These are phyloP conservation scores for Mortierella sp. DNA, from an alignment of 371 early-diverging fungal genomes.

Conservation along the genomic window DNA sequence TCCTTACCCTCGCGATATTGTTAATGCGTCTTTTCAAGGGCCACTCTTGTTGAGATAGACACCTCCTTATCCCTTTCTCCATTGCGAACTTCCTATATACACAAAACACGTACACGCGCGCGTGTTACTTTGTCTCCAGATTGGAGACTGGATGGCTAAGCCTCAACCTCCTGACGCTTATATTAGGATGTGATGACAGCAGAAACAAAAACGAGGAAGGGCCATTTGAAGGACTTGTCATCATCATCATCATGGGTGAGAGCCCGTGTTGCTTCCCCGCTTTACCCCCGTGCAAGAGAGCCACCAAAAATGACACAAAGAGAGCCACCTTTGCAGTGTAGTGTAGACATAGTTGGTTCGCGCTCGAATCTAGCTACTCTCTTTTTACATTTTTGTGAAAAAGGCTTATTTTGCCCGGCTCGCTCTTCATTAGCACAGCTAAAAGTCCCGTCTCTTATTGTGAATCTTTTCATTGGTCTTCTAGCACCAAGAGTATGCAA, in stretches of 20 bases:
- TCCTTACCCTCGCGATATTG: background rate
- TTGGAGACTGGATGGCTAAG: background rate
- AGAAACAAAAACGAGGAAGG: too few relatives aligned
- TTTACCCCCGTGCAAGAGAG: too few relatives aligned
- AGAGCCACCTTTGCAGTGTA: background rate
- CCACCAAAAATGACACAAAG: background rate
- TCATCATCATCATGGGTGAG: too few relatives aligned
- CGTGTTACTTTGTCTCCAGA: background rate
- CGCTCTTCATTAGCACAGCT: background rate
- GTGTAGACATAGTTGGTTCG: background rate
- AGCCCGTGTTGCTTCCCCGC: too few relatives aligned
- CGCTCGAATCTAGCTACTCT: slow-evolving; percentile 12
- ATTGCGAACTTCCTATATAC: background rate
- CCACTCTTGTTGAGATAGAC: background rate
- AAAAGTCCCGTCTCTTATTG: background rate
- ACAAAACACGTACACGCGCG: background rate
- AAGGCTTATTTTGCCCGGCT: background rate
- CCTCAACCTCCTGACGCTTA: slow-evolving; percentile 5
- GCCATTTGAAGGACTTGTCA: too few relatives aligned
- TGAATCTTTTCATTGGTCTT: background rate
- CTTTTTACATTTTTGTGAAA: background rate
- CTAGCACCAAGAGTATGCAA: too few relatives aligned
- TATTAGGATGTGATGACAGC: background rate
- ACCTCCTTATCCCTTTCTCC: background rate
- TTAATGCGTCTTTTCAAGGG: background rate